Evolutionary conservation across 306 rosid species (phyloP), one percentile per base, ranked within the genome.

Genomic region (Acmispon strigosus): DNA sequence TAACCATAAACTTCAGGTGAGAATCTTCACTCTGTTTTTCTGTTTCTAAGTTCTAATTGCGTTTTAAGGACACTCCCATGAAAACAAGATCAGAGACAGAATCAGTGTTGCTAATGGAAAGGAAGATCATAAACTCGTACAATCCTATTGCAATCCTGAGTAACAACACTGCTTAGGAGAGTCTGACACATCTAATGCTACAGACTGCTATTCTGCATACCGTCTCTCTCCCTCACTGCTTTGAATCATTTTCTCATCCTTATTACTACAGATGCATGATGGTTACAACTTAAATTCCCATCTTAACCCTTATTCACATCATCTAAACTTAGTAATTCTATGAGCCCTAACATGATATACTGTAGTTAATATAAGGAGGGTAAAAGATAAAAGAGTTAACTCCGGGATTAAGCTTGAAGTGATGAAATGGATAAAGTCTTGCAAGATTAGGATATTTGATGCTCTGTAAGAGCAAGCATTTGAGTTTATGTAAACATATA

Each of bases 1-100:
- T 80, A 92, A 92, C 82, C 98, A 92, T 76, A 92, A 92, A 76
- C 80, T 95, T 80, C 99, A 95, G 96, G 99, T 83, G 62, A 66
- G 83, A 79, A 39, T 68, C 59, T 51, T 49, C 64, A 2, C 17
- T 36, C 43, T 58, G 76, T 70, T 73, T 47, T 66, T 27, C 53
- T 66, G 58, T 58, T 58, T 72, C 50, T n/a, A 72, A 10, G n/a
- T 22, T 20, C 34, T 39, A 22, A n/a, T 29, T 7, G 20, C 15
- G 5, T 4, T 61, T 73, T 15, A 37, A 53, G 29, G 22, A 55
- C 13, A 6, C 19, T 60, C 48, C 27, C 50, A 10, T 48, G 18
- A 59, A 70, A 60, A 72, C 3, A 6, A 19, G 41, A 27, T 50
- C 60, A 32, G 14, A 49, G 34, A 45, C 43, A 27, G 47, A 52